Percentiles rank a stretch among this genome's conserved stretches.
These are phyloP conservation scores for Priceomyces medius DNA, from an alignment of 805 yeast species.

Conservation along the genomic window DNA sequence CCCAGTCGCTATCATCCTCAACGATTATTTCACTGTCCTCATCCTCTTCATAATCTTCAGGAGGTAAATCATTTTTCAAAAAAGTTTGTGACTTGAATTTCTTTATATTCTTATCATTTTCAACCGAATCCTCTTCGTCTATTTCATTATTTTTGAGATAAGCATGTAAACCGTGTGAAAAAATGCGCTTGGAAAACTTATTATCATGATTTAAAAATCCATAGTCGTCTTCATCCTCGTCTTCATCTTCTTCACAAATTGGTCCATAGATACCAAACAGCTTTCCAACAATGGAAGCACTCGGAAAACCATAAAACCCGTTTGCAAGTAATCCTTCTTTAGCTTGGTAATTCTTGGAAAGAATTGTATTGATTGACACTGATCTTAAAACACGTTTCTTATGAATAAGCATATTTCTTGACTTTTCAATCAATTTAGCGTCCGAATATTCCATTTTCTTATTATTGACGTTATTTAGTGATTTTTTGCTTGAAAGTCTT, in stretches of 20 bases:
- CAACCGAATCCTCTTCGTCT: constrained; percentile 13
- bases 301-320: constrained; percentile 13
- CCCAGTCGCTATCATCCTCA: constrained; percentile 14
- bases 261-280: neutral
- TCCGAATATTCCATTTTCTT: constrained; percentile 48
- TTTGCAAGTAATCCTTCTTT: constrained; percentile 12
- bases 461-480: constrained; percentile 20
- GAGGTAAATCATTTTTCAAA: constrained; percentile 8
- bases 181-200: constrained; percentile 23
- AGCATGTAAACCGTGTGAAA: constrained; percentile 26
- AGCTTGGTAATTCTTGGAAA: constrained; percentile 17
- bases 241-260: constrained; percentile 17
- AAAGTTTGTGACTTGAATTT: constrained; percentile 40
- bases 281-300: constrained; percentile 1
- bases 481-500: constrained; percentile 38
- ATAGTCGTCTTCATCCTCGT: constrained; percentile 27
- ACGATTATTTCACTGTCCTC: constrained; percentile 14
- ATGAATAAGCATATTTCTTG: constrained; percentile 44
- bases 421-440: constrained; percentile 49
- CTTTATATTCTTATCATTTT: constrained; percentile 22
- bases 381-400: constrained; percentile 43
- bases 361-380: constrained; percentile 31
- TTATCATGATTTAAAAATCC: constrained; percentile 29
- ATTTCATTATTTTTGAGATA: constrained; percentile 23
- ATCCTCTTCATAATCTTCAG: constrained; percentile 9